phyloP scores from a whole-genome alignment of 2,329 filamentous ascomycete species.

The Fusarium brachygibbosum region DNA sequence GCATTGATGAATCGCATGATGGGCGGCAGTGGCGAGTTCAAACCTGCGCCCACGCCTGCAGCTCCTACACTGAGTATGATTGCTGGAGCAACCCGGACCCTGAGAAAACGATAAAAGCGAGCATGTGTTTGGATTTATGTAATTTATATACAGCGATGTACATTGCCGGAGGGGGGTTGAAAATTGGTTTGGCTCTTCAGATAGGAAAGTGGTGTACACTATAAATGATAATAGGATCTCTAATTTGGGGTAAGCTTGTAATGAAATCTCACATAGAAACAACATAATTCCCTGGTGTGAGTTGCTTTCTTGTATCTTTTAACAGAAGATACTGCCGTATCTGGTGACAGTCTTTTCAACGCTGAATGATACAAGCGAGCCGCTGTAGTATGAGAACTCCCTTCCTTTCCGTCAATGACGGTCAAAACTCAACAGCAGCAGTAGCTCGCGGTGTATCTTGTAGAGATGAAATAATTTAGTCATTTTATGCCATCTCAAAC shows the following conservation, averaged over 20 bases:
- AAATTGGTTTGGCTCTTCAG: slow-evolving; percentile 2
- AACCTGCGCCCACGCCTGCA: slow-evolving; percentile 23
- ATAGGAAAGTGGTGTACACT: not conserved
- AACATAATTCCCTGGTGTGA: too few species aligned
- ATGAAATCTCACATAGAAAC: not conserved
- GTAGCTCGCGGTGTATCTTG: too few species aligned
- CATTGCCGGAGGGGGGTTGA: not conserved
- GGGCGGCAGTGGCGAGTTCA: slow-evolving; percentile 40
- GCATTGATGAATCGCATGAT: slow-evolving; percentile 62
- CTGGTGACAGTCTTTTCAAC: not conserved
- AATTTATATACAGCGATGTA: slow-evolving; percentile 13
- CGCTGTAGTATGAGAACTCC: slow-evolving; percentile 14
- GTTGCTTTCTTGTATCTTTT: not conserved
- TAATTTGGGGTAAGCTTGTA: not conserved
- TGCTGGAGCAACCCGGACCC: slow-evolving; percentile 32
- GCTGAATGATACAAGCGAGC: not conserved
- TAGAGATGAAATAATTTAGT: too few species aligned
- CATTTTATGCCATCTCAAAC: too few species aligned
- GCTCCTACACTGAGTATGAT: slow-evolving; percentile 18
- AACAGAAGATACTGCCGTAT: not conserved
- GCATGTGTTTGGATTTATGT: not conserved
- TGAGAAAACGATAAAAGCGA: slow-evolving; percentile 43
- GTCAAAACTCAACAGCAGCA: too few species aligned
- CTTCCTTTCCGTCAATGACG: slow-evolving; percentile 2
- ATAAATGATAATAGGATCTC: not conserved